Percentiles rank a stretch among this genome's conserved stretches.
Conservation (phyloP, 1,139 yeast genomes). For the Arxiozyma telluris region DNA sequence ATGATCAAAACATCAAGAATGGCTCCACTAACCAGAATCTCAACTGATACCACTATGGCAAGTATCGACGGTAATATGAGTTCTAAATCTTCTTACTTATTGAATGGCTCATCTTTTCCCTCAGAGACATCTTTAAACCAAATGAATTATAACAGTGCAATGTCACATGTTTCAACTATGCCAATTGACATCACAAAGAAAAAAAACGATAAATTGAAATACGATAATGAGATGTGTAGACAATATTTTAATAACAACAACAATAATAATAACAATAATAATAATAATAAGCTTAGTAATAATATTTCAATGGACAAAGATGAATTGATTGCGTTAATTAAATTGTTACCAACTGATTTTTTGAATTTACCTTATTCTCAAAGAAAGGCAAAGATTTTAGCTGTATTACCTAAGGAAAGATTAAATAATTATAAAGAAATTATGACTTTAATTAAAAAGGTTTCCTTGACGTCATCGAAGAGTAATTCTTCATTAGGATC, state of each 20-base stretch:
- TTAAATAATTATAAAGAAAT: conserved; percentile 33
- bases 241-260: conserved; percentile 1
- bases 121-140: not conserved
- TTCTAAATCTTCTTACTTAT: not conserved
- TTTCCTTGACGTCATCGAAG: conserved; percentile 19
- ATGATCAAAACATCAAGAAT: not conserved
- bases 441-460: conserved; percentile 29
- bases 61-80: conserved; percentile 1
- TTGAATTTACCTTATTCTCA: conserved; percentile 61
- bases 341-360: conserved; percentile 51
- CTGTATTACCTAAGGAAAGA: conserved; percentile 44
- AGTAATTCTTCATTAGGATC: conserved; percentile 18
- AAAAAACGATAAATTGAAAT: not conserved
- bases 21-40: not conserved
- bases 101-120: not conserved
- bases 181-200: not conserved
- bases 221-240: not conserved
- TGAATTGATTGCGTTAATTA: conserved; percentile 19
- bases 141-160: not conserved
- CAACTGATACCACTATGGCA: conserved; percentile 1
- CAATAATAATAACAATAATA: not conserved
- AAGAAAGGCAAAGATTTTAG: conserved; percentile 48
- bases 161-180: not conserved
- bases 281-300: too few species aligned
- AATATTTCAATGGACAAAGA: conserved; percentile 10